Conservation (phyloP, 169 alveolate genomes). For the Miamiensis avidus region DNA sequence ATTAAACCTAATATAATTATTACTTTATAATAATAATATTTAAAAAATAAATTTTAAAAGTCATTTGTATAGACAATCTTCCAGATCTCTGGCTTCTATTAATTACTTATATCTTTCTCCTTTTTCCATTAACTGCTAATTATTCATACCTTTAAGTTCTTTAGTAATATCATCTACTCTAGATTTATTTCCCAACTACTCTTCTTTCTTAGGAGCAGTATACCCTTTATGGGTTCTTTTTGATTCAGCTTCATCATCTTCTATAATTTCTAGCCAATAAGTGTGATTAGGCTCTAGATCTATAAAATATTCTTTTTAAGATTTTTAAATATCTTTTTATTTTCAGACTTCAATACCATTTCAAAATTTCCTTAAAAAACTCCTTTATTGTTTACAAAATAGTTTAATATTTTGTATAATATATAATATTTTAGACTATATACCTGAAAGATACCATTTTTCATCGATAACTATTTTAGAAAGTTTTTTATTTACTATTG, state of each 20-base stretch:
- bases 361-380: neutral
- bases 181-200: neutral
- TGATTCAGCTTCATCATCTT: constrained; percentile 33
- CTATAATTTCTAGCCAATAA: constrained; percentile 34
- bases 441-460: neutral
- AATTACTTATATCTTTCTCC: constrained; percentile 38
- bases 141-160: constrained; percentile 38
- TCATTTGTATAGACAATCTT: constrained; percentile 42
- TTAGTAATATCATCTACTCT: constrained; percentile 26
- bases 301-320: too few species aligned
- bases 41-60: neutral
- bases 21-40: neutral
- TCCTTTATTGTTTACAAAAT: neutral
- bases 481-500: neutral
- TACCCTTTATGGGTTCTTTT: constrained; percentile 19
- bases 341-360: neutral
- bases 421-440: neutral
- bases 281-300: constrained; percentile 10
- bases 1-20: too few species aligned
- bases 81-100: constrained; percentile 49
- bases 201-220: constrained; percentile 3
- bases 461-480: neutral
- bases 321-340: too few species aligned
- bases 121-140: constrained; percentile 22
- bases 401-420: neutral